Evolutionary conservation across 1,139 yeast genomes (phyloP), one percentile per base, ranked within the genome.

Genomic region (Kodamaea plutei): DNA sequence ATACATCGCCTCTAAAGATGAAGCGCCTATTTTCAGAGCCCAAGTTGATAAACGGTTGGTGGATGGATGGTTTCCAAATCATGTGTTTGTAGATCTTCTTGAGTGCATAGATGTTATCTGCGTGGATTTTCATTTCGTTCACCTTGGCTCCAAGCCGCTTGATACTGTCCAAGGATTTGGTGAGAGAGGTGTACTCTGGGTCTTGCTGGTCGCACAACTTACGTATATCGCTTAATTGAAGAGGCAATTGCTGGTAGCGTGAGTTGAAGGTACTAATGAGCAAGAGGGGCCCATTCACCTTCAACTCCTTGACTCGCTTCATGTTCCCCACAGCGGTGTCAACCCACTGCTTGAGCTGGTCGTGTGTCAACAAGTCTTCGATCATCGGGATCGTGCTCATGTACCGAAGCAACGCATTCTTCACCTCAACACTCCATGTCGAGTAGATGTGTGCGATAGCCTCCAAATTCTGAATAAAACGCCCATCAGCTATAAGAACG

Each of bases 201-300:
- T 75, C 77, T 24, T 66, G 69, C 8, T 70, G 64, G 26, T 48
- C 55, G 22, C 25, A 49, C 14, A 15, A 81, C 64, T 47, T 69
- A 52, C 58, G 68, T 17, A 85, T 73, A 22, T 87, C 84, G 11
- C 58, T 54, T 13, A 85, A 61, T 24, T 85, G 81, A 24, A 85
- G 62, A 1, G 87, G 82, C 34, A 84, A 65, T 29, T 81, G 76
- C 34, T 83, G 87, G 34, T 84, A 67, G 10, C 93, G 70, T 4
- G 87, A 83, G 39, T 83, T 78, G 40, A 84, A 83, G 0, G 93
- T 82, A 44, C 85, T 81, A 44, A 83, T 73, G 46, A 82, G 81
- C 26, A 83, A 52, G 58, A 84, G 44, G 60, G 81, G 50, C 48
- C 78, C 61, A 73, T 75, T 48, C 50, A 80, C 58, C 52, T 61